Base-by-base conservation (phyloP, 441 rosid genomes). In the Pelargonium australe region DNA sequence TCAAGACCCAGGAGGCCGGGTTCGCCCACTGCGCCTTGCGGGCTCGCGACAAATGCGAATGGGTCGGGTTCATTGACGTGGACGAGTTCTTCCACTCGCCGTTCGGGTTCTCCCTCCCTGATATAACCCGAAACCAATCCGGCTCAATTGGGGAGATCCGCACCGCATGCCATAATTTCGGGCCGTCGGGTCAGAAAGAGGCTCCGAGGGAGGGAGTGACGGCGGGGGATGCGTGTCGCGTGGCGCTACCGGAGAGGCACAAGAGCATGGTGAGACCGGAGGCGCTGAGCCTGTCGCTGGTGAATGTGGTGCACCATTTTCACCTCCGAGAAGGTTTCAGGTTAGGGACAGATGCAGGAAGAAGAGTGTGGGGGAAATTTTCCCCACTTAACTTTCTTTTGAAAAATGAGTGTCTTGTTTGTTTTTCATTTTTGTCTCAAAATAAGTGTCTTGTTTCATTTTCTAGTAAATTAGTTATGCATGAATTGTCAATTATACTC, bases 51-150 rank as follows among this genome's bases (percentile, higher is more conserved):
- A 64, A 66, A 0, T 92, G 96, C 60, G 83, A 89, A 45, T 89
- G 98, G 98, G 79, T 92, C 8, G 95, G 94, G 69, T 90, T 92
- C 47, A 85, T 89, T 6, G 96, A 92, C 12, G 91, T 92, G 0
- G 95, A 92, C 4, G 95, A 90, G 75, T 92, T 84, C 66, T 78
- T 83, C 58, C 82, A 90, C 79, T 68, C 85, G 40, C 89, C 85
- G 0, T 63, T 76, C 0, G 84, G 88, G 11, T 49, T 72, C 65
- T 6, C 69, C 1, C 45, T 92, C 1, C 69, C 49, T 0, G 86
- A 73, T n/a, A 57, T 83, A 28, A 65, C 85, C 5, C 69, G 75
- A 51, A 87, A 83, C 45, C 66, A 73, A 25, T 72, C 86, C 1
- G 20, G 25, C n/a, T 19, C 61, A 0, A 76, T 90, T 0, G 91